Evolutionary conservation across 192 early-diverging fungal species (phyloP), one percentile per base, ranked within the genome.

Genomic region (Coemansia sp.): DNA sequence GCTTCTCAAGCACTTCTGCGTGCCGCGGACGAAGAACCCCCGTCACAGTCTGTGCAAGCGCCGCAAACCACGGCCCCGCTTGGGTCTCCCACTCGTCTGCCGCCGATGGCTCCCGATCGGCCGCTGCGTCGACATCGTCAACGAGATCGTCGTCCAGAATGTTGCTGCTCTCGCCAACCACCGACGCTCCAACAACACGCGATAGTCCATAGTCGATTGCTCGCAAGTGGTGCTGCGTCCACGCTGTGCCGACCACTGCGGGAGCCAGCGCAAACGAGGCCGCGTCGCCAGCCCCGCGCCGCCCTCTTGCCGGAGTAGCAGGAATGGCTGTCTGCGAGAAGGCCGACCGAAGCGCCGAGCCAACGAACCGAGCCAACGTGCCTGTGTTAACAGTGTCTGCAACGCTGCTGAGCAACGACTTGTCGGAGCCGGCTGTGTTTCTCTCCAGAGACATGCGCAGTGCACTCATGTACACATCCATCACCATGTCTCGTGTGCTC

Each of bases 11-110:
- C 23, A 64, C 49, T 42, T 72, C 66, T 3, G 81, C 81, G 26
- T 83, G 81, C n/a, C 81, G 81, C 38, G 81, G 81, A 0, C 81
- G 69, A 23, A 83, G 41, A 1, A 83, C 65, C 11, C 81, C 81
- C 3, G 67, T 26, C 9, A 83, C 76, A 1, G 76, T 83, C 53
- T 83, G 76, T 9, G 61, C 62, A 44, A 83, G 63, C 16, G 81
- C 81, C 4, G 48, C 73, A 70, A 83, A 83, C 80, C 80, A 83
- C 1, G 75, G 71, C n/a, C 49, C 65, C 6, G 60, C 77, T 5
- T 50, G 21, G 1, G 62, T 39, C 32, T 74, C 77, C 77, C 78
- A 81, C 21, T 21, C 26, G 45, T 43, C 63, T 3, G 57, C 50
- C 7, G 64, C 18, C 23, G 47, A 54, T 13, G 70, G 63, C 42